Base-by-base conservation (phyloP, 2,329 filamentous ascomycete species). In the Aspergillus sp. region DNA sequence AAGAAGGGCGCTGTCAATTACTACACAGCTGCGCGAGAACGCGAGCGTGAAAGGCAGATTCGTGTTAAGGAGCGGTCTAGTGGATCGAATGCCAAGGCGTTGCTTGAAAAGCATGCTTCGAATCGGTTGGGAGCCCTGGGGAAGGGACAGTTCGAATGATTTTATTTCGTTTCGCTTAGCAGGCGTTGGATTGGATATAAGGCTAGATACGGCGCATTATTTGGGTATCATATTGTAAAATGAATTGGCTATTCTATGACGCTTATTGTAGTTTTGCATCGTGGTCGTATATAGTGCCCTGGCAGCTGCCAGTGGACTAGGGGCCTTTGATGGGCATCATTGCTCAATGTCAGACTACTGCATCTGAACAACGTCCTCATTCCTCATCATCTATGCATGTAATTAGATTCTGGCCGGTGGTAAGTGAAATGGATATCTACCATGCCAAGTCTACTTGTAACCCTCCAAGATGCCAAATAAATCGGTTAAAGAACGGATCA, bases 1-100 rank as follows among this genome's bases (percentile, higher is more conserved):
- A 80, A 78, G 58, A 80, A 76, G 67, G 78, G 69, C 29, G 76
- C 76, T 41, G 77, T 82, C 7, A 79, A 81, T 53, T 80, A 77
- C 19, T 78, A 71, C 46, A 64, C 68, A 26, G 68, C 78, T 50
- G 76, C 77, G 2, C 65, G 80, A 46, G 79, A 81, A 60, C 74
- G 73, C 56, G 79, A 82, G 65, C 71, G 79, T 12, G 77, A 80
- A 56, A 73, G 70, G 57, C 72, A 73, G 53, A 71, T 79, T 41
- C 70, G 65, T 50, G 70, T 71, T 59, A 72, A 75, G 59, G 70
- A 73, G 51, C 73, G 75, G 52, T 70, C 66, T 27, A 52, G 58
- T 2, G 54, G 59, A 9, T 60, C 64, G 1, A 64, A 59, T 42
- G 59, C 63, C 45, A 52, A 57, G 3, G 61, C 61, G 42, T 61